phyloP scores from a whole-genome alignment of 1,139 yeast genomes.

The Pichia terricola region DNA sequence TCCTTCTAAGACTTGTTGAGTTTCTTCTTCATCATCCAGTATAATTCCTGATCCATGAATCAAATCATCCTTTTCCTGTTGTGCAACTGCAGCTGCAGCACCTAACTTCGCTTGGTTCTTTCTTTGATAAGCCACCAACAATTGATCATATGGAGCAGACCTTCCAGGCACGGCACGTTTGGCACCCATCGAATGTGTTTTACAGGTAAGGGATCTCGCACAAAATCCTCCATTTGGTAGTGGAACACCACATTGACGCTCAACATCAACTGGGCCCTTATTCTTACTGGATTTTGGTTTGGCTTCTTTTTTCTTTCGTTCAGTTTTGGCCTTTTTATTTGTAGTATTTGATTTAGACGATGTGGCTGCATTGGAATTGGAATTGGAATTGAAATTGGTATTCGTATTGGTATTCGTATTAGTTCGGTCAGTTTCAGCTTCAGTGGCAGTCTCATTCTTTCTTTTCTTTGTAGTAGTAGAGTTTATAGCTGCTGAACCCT shows the following conservation, averaged over 20 bases:
- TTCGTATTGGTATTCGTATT: neutral
- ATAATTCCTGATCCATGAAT: slow-evolving; percentile 32
- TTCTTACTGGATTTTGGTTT: slow-evolving; percentile 28
- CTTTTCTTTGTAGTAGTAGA: slow-evolving; percentile 8
- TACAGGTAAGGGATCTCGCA: slow-evolving; percentile 91
- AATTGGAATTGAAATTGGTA: too few species aligned
- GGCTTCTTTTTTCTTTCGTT: slow-evolving; percentile 31
- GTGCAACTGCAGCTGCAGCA: slow-evolving; percentile 66
- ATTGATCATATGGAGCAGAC: slow-evolving; percentile 81
- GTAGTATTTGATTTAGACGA: slow-evolving; percentile 12
- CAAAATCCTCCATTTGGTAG: slow-evolving; percentile 88
- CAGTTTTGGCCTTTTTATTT: slow-evolving; percentile 24
- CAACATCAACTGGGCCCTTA: slow-evolving; percentile 86
- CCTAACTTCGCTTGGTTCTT: slow-evolving; percentile 87
- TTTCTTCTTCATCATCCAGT: slow-evolving; percentile 78
- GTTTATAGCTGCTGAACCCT: slow-evolving; percentile 15
- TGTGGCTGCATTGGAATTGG: too few species aligned
- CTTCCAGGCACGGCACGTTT: slow-evolving; percentile 92
- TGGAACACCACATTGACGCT: slow-evolving; percentile 93
- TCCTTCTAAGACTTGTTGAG: slow-evolving; percentile 89
- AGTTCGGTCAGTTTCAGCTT: neutral
- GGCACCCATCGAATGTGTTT: slow-evolving; percentile 97
- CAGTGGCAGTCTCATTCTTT: too few species aligned
- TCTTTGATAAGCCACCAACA: slow-evolving; percentile 83
- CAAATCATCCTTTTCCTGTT: slow-evolving; percentile 35